A percentile compares a stretch with the other conserved stretches of the same genome.
Conservation (phyloP, 2,329 filamentous ascomycete genomes). For the Leptographium procerum region DNA sequence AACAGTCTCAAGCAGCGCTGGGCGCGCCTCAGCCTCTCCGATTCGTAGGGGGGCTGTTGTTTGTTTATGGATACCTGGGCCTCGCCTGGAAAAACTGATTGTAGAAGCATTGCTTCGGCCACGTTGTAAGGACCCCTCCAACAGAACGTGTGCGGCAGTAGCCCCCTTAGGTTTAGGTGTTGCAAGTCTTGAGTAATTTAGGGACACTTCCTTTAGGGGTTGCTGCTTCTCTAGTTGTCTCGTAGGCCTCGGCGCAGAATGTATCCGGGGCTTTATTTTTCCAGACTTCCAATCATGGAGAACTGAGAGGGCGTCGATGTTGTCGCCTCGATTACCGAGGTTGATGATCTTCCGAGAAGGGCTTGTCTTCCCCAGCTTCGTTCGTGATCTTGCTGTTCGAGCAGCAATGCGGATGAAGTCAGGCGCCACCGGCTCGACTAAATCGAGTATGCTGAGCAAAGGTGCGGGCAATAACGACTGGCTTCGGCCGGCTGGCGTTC, state of each 20-base stretch:
- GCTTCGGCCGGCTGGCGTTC: neutral
- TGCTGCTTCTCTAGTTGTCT: neutral
- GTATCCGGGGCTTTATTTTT: slow-evolving; percentile 29
- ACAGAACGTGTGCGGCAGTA: neutral
- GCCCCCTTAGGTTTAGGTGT: neutral
- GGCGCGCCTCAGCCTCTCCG: slow-evolving; percentile 13
- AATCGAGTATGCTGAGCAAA: slow-evolving; percentile 49
- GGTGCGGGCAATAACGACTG: slow-evolving; percentile 23
- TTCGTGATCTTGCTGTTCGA: slow-evolving; percentile 37
- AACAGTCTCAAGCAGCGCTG: slow-evolving; percentile 45
- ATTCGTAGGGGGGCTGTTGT: neutral
- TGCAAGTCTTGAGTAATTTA: neutral
- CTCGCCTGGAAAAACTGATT: neutral
- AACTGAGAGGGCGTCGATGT: slow-evolving; percentile 42
- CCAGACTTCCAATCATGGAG: slow-evolving; percentile 46
- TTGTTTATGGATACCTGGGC: neutral
- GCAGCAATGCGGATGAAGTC: slow-evolving; percentile 50
- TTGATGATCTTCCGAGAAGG: slow-evolving; percentile 45
- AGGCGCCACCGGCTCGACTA: slow-evolving; percentile 40
- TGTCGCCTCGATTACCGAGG: slow-evolving; percentile 49
- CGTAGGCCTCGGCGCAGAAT: neutral
- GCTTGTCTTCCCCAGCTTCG: slow-evolving; percentile 40
- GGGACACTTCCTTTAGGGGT: slow-evolving; percentile 5
- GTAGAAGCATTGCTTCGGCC: neutral
- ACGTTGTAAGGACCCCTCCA: neutral